phyloP scores from a whole-genome alignment of 345 rosid species.

The Boechera stricta region DNA sequence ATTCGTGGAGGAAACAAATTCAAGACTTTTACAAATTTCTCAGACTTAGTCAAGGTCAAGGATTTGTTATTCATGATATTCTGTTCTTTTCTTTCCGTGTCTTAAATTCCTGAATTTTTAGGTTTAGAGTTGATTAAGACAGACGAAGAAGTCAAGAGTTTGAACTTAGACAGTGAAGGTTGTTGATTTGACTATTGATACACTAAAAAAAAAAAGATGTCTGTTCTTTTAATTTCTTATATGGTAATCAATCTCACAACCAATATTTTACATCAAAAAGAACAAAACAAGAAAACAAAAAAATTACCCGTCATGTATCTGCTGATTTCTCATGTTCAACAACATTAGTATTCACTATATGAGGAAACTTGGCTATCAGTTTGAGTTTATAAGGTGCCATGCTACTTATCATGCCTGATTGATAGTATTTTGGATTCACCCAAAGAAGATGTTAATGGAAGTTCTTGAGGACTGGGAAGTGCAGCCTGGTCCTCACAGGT shows the following conservation, averaged over 20 bases:
- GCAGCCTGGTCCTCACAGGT: neutral
- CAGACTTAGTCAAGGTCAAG: neutral
- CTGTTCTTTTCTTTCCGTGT: neutral
- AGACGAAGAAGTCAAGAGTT: slow-evolving; percentile 9
- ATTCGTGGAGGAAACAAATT: slow-evolving; percentile 2
- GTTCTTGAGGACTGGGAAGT: neutral
- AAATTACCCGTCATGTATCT: too few species aligned
- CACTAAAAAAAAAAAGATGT: slow-evolving; percentile 29
- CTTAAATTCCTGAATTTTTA: neutral
- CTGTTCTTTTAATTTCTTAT: neutral
- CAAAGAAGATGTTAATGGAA: neutral
- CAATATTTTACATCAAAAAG: neutral
- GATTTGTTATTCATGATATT: neutral
- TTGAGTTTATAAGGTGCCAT: neutral
- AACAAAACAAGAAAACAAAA: too few species aligned
- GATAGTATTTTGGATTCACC: neutral
- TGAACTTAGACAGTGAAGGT: slow-evolving; percentile 40
- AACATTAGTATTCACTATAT: neutral
- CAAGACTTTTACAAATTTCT: neutral
- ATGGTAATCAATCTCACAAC: neutral
- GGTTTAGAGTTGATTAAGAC: neutral
- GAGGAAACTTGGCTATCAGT: neutral
- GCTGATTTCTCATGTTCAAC: too few species aligned
- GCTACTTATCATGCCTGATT: neutral
- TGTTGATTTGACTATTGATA: slow-evolving; percentile 58